Evolutionary conservation across 208 protist genomes (phyloP).

Genomic region (Crithidia acanthocephali): DNA sequence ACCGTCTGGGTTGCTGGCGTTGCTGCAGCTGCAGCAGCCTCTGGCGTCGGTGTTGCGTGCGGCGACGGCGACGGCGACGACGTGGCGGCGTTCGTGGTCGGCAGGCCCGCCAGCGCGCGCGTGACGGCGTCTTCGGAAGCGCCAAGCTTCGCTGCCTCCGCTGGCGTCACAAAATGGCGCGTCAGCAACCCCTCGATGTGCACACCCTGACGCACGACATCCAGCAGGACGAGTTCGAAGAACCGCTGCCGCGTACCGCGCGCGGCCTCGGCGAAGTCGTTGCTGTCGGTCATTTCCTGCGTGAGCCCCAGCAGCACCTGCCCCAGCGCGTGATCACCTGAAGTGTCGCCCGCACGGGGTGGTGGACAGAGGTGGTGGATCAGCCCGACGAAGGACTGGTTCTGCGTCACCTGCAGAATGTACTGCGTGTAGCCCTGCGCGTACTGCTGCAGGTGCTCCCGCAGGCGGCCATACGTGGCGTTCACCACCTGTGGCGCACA

Average conservation of each 20-base stretch:
- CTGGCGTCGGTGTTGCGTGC: neutral
- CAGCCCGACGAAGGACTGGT: conserved; percentile 25
- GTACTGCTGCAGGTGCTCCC: conserved; percentile 58
- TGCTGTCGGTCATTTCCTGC: conserved; percentile 64
- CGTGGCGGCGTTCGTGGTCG: neutral
- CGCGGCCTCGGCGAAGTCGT: conserved; percentile 73
- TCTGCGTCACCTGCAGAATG: conserved; percentile 39
- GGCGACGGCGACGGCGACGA: neutral
- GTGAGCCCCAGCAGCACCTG: conserved; percentile 58
- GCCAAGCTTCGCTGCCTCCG: conserved; percentile 69
- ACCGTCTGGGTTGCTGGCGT: neutral
- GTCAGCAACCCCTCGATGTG: conserved; percentile 70
- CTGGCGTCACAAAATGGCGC: conserved; percentile 56
- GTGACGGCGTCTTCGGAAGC: conserved; percentile 69
- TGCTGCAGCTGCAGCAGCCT: neutral
- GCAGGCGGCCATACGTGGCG: conserved; percentile 54
- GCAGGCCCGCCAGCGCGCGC: conserved; percentile 45
- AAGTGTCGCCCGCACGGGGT: conserved; percentile 14
- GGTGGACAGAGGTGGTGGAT: conserved; percentile 48
- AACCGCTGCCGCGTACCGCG: conserved; percentile 57
- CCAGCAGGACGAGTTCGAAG: conserved; percentile 75
- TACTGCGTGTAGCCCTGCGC: conserved; percentile 39
- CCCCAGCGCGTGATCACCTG: conserved; percentile 50
- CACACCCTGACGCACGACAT: conserved; percentile 78
- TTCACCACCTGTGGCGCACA: conserved; percentile 44